phyloP scores from a whole-genome alignment of 2,329 filamentous ascomycete genomes.

The Phialophora verrucosa region DNA sequence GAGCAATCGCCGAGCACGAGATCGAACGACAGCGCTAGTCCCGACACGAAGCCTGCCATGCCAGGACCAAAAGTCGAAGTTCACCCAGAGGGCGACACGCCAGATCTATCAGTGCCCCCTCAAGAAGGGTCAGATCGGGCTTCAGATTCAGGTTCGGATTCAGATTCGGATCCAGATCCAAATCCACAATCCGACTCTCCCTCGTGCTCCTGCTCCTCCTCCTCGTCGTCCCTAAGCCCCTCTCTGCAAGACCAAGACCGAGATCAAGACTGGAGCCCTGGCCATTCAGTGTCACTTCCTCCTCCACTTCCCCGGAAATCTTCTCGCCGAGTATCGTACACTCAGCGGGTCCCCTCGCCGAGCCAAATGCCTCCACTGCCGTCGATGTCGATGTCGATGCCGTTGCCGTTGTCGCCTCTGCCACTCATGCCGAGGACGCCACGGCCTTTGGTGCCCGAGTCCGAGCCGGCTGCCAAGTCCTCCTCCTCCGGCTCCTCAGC shows the following conservation, averaged over 20 bases:
- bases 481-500: not conserved
- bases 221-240: not conserved
- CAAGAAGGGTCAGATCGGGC: not conserved
- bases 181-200: not conserved
- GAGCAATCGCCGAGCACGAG: not conserved
- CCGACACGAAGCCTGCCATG: not conserved
- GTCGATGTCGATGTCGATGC: not conserved
- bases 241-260: not conserved
- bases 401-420: not conserved
- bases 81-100: not conserved
- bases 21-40: not conserved
- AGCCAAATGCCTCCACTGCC: not conserved
- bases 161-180: not conserved
- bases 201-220: not conserved
- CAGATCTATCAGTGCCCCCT: not conserved
- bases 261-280: not conserved
- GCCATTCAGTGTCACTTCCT: not conserved
- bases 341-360: not conserved
- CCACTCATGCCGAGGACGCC: not conserved
- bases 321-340: slow-evolving; percentile 1
- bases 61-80: not conserved
- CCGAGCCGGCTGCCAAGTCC: not conserved
- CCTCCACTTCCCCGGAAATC: slow-evolving; percentile 10
- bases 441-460: not conserved
- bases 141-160: not conserved